A percentile compares a stretch with the other conserved stretches of the same genome.
phyloP scores from a whole-genome alignment of 1,284 basidiomycete genomes.

The Somion occarium region DNA sequence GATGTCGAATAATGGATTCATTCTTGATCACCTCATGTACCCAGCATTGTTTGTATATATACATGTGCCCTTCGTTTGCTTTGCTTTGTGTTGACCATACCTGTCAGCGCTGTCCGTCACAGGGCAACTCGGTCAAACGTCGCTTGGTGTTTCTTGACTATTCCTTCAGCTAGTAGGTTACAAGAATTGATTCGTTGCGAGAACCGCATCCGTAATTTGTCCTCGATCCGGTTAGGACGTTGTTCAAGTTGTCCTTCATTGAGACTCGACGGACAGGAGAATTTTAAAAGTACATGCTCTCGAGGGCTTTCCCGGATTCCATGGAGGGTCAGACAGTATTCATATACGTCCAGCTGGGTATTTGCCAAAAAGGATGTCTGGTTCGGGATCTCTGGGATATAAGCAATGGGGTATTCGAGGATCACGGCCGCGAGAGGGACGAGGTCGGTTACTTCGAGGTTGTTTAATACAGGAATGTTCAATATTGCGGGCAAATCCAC shows the following conservation, averaged over 20 bases:
- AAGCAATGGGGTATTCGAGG: constrained; percentile 56
- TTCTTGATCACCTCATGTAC: background rate
- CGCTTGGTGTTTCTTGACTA: constrained; percentile 16
- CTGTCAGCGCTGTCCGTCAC: constrained; percentile 8
- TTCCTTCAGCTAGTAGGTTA: constrained; percentile 9
- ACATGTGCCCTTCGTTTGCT: background rate
- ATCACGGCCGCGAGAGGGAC: constrained; percentile 50
- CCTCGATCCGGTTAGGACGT: constrained; percentile 15
- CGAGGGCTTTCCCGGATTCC: background rate
- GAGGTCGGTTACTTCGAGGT: constrained; percentile 17
- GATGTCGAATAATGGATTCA: constrained; percentile 49
- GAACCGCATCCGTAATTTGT: constrained; percentile 12
- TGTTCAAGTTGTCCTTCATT: constrained; percentile 10
- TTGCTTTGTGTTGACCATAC: background rate
- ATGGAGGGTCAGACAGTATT: constrained; percentile 25
- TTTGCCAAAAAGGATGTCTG: constrained; percentile 36
- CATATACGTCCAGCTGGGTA: constrained; percentile 44
- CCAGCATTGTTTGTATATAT: background rate
- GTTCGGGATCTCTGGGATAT: constrained; percentile 34
- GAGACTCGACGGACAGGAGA: constrained; percentile 35
- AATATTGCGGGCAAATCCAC: background rate
- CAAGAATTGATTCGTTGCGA: constrained; percentile 8
- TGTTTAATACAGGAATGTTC: background rate
- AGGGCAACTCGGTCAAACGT: constrained; percentile 23
- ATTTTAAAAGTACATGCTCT: constrained; percentile 32